Conservation (phyloP, 2,329 filamentous ascomycete species). For the Colletotrichum truncatum region DNA sequence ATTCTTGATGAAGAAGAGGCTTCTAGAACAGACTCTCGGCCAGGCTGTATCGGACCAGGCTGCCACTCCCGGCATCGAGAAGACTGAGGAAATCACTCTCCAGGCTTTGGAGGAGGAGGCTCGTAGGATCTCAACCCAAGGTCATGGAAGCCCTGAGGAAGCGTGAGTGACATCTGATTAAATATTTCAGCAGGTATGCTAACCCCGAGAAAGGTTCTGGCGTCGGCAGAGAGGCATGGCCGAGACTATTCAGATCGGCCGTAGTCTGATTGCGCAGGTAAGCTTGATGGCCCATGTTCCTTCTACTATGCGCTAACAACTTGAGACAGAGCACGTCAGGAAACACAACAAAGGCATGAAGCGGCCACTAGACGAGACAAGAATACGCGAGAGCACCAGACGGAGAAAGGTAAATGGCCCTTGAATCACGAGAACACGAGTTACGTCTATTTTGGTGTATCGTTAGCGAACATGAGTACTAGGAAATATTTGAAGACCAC, state of each 20-base stretch:
- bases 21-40: slow-evolving; percentile 78
- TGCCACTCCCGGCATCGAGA: slow-evolving; percentile 55
- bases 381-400: not conserved
- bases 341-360: slow-evolving; percentile 23
- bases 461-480: not conserved
- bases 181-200: not conserved
- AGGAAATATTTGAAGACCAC: not conserved
- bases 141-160: slow-evolving; percentile 61
- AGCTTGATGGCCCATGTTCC: too few species aligned
- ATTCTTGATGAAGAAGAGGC: slow-evolving; percentile 81
- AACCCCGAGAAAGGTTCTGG: slow-evolving; percentile 62
- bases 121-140: slow-evolving; percentile 56
- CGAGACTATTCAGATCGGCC: slow-evolving; percentile 67
- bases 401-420: not conserved
- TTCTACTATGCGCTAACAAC: not conserved
- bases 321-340: slow-evolving; percentile 14
- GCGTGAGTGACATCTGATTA: slow-evolving; percentile 46
- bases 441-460: not conserved
- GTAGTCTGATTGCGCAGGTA: slow-evolving; percentile 61
- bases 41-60: slow-evolving; percentile 61
- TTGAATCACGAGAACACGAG: slow-evolving; percentile 4
- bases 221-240: slow-evolving; percentile 65
- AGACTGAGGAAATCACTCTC: slow-evolving; percentile 71
- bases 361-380: not conserved
- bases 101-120: slow-evolving; percentile 72